Percentiles rank a stretch among this genome's conserved stretches.
Conservation (phyloP, 2,329 filamentous ascomycete species). For the Arthroderma uncinatum region DNA sequence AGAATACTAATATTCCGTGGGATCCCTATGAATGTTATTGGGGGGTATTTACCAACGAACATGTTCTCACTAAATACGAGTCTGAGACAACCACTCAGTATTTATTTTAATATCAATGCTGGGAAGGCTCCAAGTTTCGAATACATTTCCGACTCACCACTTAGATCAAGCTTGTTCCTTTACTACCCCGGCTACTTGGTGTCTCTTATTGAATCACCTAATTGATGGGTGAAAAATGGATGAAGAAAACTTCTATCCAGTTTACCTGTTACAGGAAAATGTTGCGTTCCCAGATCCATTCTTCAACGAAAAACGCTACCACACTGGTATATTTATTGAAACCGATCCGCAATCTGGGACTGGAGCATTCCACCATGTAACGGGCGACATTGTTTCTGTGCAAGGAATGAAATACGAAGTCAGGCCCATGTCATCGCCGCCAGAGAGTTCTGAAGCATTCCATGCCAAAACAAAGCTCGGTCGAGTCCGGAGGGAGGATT, state of each 20-base stretch:
- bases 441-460: not conserved
- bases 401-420: slow-evolving; percentile 2
- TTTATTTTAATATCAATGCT: too few species aligned
- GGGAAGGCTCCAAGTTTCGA: too few species aligned
- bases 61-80: too few species aligned
- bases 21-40: too few species aligned
- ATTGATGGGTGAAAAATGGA: too few species aligned
- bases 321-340: not conserved
- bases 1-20: too few species aligned
- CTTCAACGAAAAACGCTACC: not conserved
- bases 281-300: not conserved
- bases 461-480: not conserved
- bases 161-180: too few species aligned
- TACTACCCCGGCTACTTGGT: too few species aligned
- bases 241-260: not conserved
- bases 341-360: not conserved
- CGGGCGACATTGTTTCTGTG: not conserved
- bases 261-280: not conserved
- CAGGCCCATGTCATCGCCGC: not conserved
- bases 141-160: too few species aligned
- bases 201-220: too few species aligned
- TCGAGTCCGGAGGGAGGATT: not conserved
- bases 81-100: too few species aligned
- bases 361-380: not conserved
- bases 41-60: too few species aligned